These are phyloP conservation scores for Entamoeba histolytica DNA, from an alignment of 208 protist species.

Conservation along the genomic window DNA sequence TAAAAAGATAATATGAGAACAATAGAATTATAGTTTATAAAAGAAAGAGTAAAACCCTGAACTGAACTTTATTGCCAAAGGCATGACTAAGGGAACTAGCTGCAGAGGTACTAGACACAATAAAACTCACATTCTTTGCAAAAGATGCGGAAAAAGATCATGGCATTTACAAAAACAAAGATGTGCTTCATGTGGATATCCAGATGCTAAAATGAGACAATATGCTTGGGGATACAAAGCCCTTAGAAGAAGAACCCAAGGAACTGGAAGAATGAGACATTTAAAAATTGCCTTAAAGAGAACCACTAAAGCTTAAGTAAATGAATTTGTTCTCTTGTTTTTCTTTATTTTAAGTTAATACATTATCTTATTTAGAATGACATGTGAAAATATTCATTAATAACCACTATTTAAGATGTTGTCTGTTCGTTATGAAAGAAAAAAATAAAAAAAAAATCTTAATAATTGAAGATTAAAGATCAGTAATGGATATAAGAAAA, in stretches of 20 bases:
- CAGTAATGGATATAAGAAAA: too few relatives aligned
- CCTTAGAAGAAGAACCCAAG: constrained; percentile 80
- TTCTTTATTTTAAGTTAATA: too few relatives aligned
- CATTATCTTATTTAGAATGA: too few relatives aligned
- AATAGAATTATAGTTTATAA: too few relatives aligned
- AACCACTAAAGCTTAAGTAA: background rate
- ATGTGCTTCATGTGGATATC: constrained; percentile 88
- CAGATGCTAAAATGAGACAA: constrained; percentile 64
- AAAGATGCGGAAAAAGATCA: constrained; percentile 73
- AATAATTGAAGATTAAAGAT: too few relatives aligned
- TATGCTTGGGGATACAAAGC: constrained; percentile 85
- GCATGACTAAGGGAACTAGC: constrained; percentile 50
- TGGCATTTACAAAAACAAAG: constrained; percentile 87
- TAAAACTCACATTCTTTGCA: constrained; percentile 84
- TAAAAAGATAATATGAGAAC: too few relatives aligned
- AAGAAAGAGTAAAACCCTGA: too few relatives aligned
- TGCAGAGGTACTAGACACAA: constrained; percentile 53
- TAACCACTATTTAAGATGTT: too few relatives aligned
- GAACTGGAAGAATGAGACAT: constrained; percentile 87
- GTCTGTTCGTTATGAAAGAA: too few relatives aligned
- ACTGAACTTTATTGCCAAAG: background rate
- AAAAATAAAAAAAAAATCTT: too few relatives aligned
- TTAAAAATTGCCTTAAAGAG: constrained; percentile 45
- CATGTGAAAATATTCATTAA: too few relatives aligned
- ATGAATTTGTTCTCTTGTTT: too few relatives aligned